A percentile compares a stretch with the other conserved stretches of the same genome.
These are phyloP conservation scores for Aschersonia sp. DNA, from an alignment of 2,329 filamentous ascomycete species.

Conservation along the genomic window DNA sequence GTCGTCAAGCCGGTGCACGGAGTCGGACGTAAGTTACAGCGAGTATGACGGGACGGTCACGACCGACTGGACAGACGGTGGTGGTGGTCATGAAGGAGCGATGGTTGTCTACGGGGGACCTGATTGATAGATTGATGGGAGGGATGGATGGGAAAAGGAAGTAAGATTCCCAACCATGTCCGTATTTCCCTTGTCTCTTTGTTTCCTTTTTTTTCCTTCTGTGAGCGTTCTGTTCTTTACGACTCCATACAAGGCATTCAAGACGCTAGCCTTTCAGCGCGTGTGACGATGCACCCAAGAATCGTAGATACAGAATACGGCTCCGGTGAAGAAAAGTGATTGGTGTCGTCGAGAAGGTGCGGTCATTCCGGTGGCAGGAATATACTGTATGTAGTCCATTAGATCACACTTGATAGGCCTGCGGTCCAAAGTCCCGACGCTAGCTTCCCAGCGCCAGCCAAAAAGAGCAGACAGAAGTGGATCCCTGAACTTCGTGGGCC, in stretches of 20 bases:
- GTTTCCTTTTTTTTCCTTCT: background rate
- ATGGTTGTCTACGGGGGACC: constrained; percentile 17
- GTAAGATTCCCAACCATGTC: background rate
- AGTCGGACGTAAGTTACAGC: constrained; percentile 21
- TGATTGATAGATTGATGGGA: no score
- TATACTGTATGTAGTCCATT: background rate
- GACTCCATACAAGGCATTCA: background rate
- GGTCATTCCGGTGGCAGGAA: no score
- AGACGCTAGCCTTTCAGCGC: no score
- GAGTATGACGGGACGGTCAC: constrained; percentile 26
- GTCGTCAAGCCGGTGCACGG: constrained; percentile 23
- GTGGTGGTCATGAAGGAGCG: constrained; percentile 13
- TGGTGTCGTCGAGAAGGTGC: no score
- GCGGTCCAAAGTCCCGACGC: no score
- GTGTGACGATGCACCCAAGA: no score
- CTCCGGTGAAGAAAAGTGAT: no score
- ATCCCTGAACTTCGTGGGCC: no score
- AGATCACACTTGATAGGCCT: no score
- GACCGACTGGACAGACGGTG: constrained; percentile 29
- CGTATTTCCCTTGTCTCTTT: background rate
- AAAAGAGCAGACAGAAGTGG: background rate
- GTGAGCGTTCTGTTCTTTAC: background rate
- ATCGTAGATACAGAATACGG: no score
- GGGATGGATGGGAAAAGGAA: background rate
- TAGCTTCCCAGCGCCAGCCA: background rate